A percentile compares a stretch with the other conserved stretches of the same genome.
Conservation (phyloP, 129 eudicot species). For the Helianthus annuus region HanXRQr2.0-SUNRISE NC_035442.2:137793313-137793812, state of each 20-base stretch:
- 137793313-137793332: not conserved
- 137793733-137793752: not conserved
- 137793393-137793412: conserved; percentile 39
- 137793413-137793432: conserved; percentile 52
- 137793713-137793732: conserved; percentile 28
- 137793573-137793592: not conserved
- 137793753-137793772: not conserved
- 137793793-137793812: too few relatives aligned
- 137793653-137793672: conserved; percentile 62
- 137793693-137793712: conserved; percentile 47
- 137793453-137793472: conserved; percentile 68
- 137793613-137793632: conserved; percentile 37
- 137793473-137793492: conserved; percentile 54
- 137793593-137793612: conserved; percentile 24
- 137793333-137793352: not conserved
- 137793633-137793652: conserved; percentile 48
- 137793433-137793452: conserved; percentile 50
- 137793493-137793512: conserved; percentile 31
- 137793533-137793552: not conserved
- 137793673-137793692: conserved; percentile 61
- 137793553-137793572: not conserved
- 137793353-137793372: conserved; percentile 18
- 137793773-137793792: too few relatives aligned
- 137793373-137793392: conserved; percentile 50
- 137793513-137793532: not conserved